These are phyloP conservation scores for Ceratocystis alfenasii DNA, from an alignment of 2,329 filamentous ascomycete genomes.

Conservation along the genomic window DNA sequence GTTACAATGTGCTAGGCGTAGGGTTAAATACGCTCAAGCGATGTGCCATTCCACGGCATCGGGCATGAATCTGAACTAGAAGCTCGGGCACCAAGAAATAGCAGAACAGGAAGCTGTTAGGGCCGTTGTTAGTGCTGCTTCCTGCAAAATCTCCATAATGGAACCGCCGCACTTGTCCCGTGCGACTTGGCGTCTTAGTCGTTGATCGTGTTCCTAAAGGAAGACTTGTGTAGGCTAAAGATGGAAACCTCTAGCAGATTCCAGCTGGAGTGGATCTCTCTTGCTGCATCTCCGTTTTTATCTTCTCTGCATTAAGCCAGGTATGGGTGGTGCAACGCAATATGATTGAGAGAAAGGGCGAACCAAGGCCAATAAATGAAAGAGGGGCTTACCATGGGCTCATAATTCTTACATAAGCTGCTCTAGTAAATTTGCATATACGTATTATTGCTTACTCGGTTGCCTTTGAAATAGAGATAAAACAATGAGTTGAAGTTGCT, in stretches of 20 bases:
- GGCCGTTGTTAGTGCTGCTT: not conserved
- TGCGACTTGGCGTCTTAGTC: not conserved
- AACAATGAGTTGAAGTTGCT: not conserved
- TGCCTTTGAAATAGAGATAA: not conserved
- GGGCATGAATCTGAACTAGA: not conserved
- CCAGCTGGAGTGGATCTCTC: not conserved
- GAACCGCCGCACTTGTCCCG: not conserved
- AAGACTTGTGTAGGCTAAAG: conserved; percentile 5
- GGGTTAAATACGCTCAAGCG: not conserved
- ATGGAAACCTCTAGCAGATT: conserved; percentile 12
- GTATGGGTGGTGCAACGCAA: not conserved
- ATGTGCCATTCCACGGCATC: not conserved
- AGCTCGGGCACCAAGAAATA: not conserved
- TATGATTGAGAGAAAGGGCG: not conserved
- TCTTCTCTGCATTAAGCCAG: not conserved
- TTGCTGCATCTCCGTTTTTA: not conserved
- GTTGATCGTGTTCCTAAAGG: conserved; percentile 7
- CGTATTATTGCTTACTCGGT: too few relatives aligned
- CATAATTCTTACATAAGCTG: too few relatives aligned
- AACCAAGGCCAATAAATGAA: too few relatives aligned
- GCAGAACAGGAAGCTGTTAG: not conserved
- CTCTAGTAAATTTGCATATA: too few relatives aligned
- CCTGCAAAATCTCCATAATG: not conserved
- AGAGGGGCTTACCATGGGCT: too few relatives aligned
- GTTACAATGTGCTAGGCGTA: not conserved